A percentile compares a stretch with the other conserved stretches of the same genome.
phyloP scores from a whole-genome alignment of 495 filamentous ascomycete genomes.

The Penicillium tannophilum region DNA sequence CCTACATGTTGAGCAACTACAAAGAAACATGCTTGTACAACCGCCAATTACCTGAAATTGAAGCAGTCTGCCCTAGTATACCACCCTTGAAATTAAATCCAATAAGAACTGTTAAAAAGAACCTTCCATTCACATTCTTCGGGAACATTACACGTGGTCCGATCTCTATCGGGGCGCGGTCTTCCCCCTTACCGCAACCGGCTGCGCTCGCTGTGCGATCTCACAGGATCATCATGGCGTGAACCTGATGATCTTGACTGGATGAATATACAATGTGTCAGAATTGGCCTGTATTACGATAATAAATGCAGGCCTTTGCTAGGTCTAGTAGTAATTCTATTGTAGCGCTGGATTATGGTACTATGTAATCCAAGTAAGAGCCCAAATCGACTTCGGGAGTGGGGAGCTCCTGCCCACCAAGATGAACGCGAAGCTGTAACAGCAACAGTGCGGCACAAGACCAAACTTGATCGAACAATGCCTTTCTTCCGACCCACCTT shows the following conservation, averaged over 20 bases:
- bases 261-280: not conserved
- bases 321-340: not conserved
- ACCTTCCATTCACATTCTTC: conserved; percentile 12
- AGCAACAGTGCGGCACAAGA: not conserved
- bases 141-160: conserved; percentile 9
- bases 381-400: not conserved
- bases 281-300: not conserved
- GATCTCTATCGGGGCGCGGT: conserved; percentile 5
- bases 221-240: not conserved
- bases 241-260: conserved; percentile 4
- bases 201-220: conserved; percentile 1
- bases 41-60: not conserved
- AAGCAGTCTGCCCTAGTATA: not conserved
- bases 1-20: not conserved
- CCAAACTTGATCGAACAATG: not conserved
- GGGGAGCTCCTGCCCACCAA: not conserved
- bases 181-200: conserved; percentile 16
- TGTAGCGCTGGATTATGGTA: not conserved
- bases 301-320: not conserved
- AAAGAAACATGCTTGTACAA: not conserved
- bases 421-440: not conserved
- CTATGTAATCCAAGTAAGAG: not conserved
- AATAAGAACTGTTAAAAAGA: not conserved
- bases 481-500: not conserved
- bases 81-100: not conserved